Evolutionary conservation across 2,329 filamentous ascomycete species (phyloP).

Genomic region (Colletotrichum sp.): DNA sequence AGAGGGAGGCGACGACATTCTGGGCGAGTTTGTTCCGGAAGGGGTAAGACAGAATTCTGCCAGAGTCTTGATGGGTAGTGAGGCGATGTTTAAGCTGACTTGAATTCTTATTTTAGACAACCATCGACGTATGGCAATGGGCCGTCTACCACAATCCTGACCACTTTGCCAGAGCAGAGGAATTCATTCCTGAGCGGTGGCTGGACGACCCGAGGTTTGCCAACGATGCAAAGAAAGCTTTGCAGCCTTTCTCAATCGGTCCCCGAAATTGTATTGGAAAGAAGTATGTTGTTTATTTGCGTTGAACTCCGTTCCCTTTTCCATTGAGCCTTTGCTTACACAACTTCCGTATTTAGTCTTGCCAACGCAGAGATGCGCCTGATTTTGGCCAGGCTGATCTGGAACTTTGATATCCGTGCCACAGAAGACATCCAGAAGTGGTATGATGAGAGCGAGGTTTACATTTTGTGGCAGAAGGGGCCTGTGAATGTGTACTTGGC

Average conservation of each 20-base stretch:
- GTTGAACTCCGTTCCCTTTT: not conserved
- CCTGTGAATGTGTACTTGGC: not conserved
- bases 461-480: not conserved
- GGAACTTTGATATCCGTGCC: not conserved
- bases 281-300: not conserved
- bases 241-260: not conserved
- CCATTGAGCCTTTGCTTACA: not conserved
- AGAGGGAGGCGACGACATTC: conserved; percentile 33
- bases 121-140: not conserved
- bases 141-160: not conserved
- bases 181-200: not conserved
- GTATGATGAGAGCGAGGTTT: not conserved
- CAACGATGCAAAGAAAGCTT: not conserved
- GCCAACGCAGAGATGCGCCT: not conserved
- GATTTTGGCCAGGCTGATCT: not conserved
- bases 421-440: not conserved
- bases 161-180: not conserved
- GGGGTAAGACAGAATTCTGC: conserved; percentile 21
- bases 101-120: not conserved
- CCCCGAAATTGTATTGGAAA: not conserved
- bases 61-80: accelerated
- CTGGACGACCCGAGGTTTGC: not conserved
- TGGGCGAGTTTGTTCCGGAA: conserved; percentile 33
- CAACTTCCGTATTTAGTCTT: not conserved
- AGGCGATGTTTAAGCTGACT: accelerated